Conservation (phyloP, 345 rosid species). For the Gossypium arboreum region DNA sequence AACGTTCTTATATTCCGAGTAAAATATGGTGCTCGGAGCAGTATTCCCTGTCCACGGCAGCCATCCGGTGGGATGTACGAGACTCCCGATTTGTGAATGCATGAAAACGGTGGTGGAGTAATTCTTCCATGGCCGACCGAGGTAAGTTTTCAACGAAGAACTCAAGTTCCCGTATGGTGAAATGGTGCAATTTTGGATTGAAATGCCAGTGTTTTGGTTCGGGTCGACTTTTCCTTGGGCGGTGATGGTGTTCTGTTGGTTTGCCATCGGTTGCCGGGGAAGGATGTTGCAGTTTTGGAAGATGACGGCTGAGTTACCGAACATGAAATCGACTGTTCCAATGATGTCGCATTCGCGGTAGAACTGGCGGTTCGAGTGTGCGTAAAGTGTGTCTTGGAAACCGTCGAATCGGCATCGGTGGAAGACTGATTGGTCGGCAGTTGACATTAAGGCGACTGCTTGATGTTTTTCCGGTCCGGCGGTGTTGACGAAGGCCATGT, state of each 20-base stretch:
- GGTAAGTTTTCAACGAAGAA: constrained; percentile 47
- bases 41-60: constrained; percentile 48
- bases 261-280: constrained; percentile 60
- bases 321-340: constrained; percentile 79
- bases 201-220: constrained; percentile 57
- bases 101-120: constrained; percentile 64
- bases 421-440: constrained; percentile 42
- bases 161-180: constrained; percentile 27
- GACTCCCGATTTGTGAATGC: constrained; percentile 46
- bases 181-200: constrained; percentile 56
- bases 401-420: constrained; percentile 51
- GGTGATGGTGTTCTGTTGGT: constrained; percentile 73
- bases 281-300: constrained; percentile 62
- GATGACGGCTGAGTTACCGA: constrained; percentile 66
- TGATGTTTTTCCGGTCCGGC: constrained; percentile 3
- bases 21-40: constrained; percentile 58
- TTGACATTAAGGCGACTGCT: constrained; percentile 5
- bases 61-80: constrained; percentile 58
- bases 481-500: not conserved
- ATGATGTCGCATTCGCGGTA: constrained; percentile 66
- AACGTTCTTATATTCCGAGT: constrained; percentile 63
- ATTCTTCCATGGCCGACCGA: constrained; percentile 82
- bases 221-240: constrained; percentile 76
- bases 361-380: constrained; percentile 80
- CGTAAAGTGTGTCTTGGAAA: constrained; percentile 75